phyloP scores from a whole-genome alignment of 768 basidiomycete species.

The Phlebiopsis gigantea region DNA sequence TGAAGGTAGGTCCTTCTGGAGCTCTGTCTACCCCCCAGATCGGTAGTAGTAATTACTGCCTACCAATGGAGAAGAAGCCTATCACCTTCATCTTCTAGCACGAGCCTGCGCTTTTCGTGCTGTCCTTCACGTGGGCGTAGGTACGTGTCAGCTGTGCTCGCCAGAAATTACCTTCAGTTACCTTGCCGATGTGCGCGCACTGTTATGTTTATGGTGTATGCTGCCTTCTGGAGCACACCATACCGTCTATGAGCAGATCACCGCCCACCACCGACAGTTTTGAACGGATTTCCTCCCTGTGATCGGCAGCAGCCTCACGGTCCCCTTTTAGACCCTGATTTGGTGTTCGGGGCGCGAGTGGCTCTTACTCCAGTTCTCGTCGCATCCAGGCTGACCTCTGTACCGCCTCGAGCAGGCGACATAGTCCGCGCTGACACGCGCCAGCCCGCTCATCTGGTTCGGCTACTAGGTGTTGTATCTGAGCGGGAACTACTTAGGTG shows the following conservation, averaged over 20 bases:
- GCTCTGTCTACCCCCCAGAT: too few species aligned
- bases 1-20: too few species aligned
- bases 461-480: constrained; percentile 62
- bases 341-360: constrained; percentile 47
- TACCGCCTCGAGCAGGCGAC: constrained; percentile 47
- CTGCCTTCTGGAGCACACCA: constrained; percentile 62
- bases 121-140: constrained; percentile 59
- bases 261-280: constrained; percentile 45
- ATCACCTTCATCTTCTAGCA: constrained; percentile 45
- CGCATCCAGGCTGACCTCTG: constrained; percentile 58
- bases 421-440: constrained; percentile 45
- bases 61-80: constrained; percentile 42
- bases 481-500: constrained; percentile 42
- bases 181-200: constrained; percentile 34
- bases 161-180: neutral
- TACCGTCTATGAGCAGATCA: constrained; percentile 54
- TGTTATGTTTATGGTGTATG: constrained; percentile 61
- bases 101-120: constrained; percentile 60
- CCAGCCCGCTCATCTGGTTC: constrained; percentile 63
- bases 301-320: constrained; percentile 32
- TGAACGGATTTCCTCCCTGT: constrained; percentile 60
- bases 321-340: constrained; percentile 34
- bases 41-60: too few species aligned
- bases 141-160: constrained; percentile 15
- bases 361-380: constrained; percentile 38